Evolutionary conservation across 768 basidiomycete species (phyloP), one percentile per base, ranked within the genome.

Genomic region (Xerocomellus amylosporus): DNA sequence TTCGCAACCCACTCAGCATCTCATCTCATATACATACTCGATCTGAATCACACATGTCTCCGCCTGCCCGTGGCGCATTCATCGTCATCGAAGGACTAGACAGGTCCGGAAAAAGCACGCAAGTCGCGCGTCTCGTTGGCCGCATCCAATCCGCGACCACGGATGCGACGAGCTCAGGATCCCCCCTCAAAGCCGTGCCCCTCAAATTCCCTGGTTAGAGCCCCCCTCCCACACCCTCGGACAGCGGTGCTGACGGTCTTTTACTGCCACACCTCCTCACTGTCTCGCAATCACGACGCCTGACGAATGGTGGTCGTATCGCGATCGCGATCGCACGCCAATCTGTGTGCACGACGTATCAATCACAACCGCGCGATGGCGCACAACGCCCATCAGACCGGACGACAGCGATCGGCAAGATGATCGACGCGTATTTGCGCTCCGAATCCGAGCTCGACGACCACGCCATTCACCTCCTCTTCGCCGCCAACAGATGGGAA

Each of bases 401-500:
- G 31, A 91, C 91, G 5, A 96, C 96, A 2, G 69, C 90, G 3
- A 95, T 93, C 49, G 96, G 96, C 3, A 78, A 86, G 61, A 90
- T 94, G 86, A 98, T 99, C 63, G 88, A 98, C 72, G 80, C 86
- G 26, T 99, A 98, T 70, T 78, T 99, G 51, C 84, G 83, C 44
- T 89, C 88, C 14, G 72, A 90, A 47, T 79, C 88, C 14, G 92
- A 98, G 14, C 79, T 99, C 46, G 93, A 96, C 69, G 94, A 98
- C 73, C 88, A 78, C 56, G 90, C 87, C 2, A 86, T 98, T 46
- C 96, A 98, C 67, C 83, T 98, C 4, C 81, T 99, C 52, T 98
- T 99, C 77, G 87, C 93, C 41, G 97, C 95, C 2, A 99, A 99
- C 67, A 82, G 96, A 34, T 98, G 97, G 97, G 95, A 98, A 68